Conservation (phyloP, 2,329 filamentous ascomycete species). For the Tolypocladium endophyticum region DNA sequence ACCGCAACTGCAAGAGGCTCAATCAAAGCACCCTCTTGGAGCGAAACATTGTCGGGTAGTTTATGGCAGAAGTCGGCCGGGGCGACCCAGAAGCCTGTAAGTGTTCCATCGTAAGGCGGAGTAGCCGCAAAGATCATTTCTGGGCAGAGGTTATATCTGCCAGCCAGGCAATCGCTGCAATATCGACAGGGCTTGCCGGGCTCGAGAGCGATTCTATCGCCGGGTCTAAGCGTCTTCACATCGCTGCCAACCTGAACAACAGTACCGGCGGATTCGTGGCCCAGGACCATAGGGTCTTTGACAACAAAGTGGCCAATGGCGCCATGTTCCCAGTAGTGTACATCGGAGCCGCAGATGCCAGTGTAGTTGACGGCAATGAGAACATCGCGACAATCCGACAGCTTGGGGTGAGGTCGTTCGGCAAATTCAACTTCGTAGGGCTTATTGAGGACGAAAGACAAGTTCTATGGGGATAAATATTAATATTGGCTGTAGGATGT, state of each 20-base stretch:
- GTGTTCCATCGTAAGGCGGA: constrained; percentile 79
- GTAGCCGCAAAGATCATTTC: constrained; percentile 89
- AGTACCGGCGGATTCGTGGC: constrained; percentile 67
- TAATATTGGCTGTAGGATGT: background rate
- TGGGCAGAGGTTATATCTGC: constrained; percentile 82
- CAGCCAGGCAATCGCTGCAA: constrained; percentile 68
- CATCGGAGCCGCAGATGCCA: constrained; percentile 80
- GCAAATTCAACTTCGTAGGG: constrained; percentile 62
- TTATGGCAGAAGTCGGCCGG: constrained; percentile 91
- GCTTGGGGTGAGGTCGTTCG: constrained; percentile 61
- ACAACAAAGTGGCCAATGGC: constrained; percentile 81
- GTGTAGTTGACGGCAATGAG: constrained; percentile 76
- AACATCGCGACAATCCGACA: constrained; percentile 62
- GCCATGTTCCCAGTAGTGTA: constrained; percentile 80
- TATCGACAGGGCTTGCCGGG: constrained; percentile 78
- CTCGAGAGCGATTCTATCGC: constrained; percentile 86
- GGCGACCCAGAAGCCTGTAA: constrained; percentile 75
- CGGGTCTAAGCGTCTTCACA: constrained; percentile 53
- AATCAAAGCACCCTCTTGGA: constrained; percentile 83
- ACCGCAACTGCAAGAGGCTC: constrained; percentile 83
- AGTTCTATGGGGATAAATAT: constrained; percentile 46
- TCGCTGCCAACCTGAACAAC: constrained; percentile 58
- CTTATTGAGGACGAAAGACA: constrained; percentile 76
- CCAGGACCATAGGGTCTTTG: constrained; percentile 69
- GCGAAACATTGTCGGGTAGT: constrained; percentile 64